phyloP scores from a whole-genome alignment of 805 yeast species.

The Kockiozyma suomiensis region DNA sequence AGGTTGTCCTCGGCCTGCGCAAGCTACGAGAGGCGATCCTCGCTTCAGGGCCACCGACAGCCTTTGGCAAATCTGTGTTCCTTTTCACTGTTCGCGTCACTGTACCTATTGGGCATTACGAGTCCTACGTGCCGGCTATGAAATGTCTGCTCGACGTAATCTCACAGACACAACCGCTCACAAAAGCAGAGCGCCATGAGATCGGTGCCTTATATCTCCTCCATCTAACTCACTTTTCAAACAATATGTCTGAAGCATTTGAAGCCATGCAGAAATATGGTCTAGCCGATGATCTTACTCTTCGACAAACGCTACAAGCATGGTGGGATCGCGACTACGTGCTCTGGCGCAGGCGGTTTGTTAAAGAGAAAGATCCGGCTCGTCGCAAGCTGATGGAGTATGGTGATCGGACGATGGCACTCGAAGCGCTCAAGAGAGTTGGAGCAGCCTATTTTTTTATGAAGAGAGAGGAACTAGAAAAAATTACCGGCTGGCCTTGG shows the following conservation, averaged over 20 bases:
- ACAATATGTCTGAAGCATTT: constrained; percentile 33
- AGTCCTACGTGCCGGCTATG: constrained; percentile 59
- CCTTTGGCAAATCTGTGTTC: constrained; percentile 51
- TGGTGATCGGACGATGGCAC: constrained; percentile 29
- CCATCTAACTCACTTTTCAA: constrained; percentile 43
- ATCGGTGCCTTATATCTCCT: constrained; percentile 49
- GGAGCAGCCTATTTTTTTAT: constrained; percentile 28
- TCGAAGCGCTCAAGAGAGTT: constrained; percentile 22
- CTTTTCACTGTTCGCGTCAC: constrained; percentile 53
- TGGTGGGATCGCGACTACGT: constrained; percentile 34
- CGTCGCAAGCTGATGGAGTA: constrained; percentile 27
- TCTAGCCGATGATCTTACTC: constrained; percentile 18
- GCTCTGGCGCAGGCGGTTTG: constrained; percentile 29
- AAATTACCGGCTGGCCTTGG: constrained; percentile 29
- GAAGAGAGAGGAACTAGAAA: constrained; percentile 18
- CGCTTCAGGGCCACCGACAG: constrained; percentile 39
- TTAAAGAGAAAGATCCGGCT: constrained; percentile 26
- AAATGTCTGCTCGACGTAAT: constrained; percentile 46
- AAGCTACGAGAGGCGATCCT: constrained; percentile 61
- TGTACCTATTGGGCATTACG: constrained; percentile 52
- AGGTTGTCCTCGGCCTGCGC: constrained; percentile 26
- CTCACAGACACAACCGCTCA: constrained; percentile 35
- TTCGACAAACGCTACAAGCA: constrained; percentile 29
- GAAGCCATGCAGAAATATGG: constrained; percentile 22
- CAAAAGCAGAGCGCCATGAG: constrained; percentile 45